Conservation (phyloP, 768 basidiomycete genomes). For the Leccinum longicurvipes region DNA sequence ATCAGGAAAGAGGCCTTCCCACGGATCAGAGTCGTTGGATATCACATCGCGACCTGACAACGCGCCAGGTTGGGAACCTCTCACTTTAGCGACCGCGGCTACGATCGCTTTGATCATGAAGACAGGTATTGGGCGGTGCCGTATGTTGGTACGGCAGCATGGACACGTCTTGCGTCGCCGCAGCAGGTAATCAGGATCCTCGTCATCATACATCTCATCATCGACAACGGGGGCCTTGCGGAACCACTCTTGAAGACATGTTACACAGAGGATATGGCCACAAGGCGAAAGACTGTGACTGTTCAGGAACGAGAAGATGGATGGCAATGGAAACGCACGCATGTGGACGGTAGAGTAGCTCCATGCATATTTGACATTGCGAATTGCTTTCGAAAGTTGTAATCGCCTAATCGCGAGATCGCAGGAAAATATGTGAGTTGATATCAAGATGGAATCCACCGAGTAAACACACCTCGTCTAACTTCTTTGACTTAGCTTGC, state of each 20-base stretch:
- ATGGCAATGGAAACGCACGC: slow-evolving; percentile 44
- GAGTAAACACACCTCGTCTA: slow-evolving; percentile 50
- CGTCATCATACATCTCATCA: slow-evolving; percentile 43
- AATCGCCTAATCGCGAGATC: slow-evolving; percentile 40
- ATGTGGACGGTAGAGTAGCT: slow-evolving; percentile 59
- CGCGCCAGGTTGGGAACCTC: slow-evolving; percentile 21
- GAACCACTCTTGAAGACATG: slow-evolving; percentile 78
- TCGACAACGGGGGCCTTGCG: slow-evolving; percentile 55
- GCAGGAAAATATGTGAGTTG: not conserved
- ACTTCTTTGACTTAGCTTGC: slow-evolving; percentile 46
- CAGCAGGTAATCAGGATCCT: slow-evolving; percentile 44
- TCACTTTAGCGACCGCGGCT: slow-evolving; percentile 46
- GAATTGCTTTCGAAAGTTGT: slow-evolving; percentile 54
- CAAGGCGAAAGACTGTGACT: slow-evolving; percentile 61
- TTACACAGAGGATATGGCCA: slow-evolving; percentile 72
- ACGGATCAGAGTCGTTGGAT: slow-evolving; percentile 53
- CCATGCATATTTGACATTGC: slow-evolving; percentile 79
- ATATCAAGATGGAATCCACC: not conserved
- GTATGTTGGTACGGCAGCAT: slow-evolving; percentile 58
- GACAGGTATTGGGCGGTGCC: slow-evolving; percentile 60
- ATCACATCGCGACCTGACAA: slow-evolving; percentile 25
- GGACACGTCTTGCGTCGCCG: slow-evolving; percentile 69
- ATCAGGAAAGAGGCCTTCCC: slow-evolving; percentile 64
- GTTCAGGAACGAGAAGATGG: slow-evolving; percentile 5
- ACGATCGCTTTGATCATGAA: slow-evolving; percentile 65